These are phyloP conservation scores for Lactifluus pinguis DNA, from an alignment of 768 basidiomycete genomes.

Conservation along the genomic window DNA sequence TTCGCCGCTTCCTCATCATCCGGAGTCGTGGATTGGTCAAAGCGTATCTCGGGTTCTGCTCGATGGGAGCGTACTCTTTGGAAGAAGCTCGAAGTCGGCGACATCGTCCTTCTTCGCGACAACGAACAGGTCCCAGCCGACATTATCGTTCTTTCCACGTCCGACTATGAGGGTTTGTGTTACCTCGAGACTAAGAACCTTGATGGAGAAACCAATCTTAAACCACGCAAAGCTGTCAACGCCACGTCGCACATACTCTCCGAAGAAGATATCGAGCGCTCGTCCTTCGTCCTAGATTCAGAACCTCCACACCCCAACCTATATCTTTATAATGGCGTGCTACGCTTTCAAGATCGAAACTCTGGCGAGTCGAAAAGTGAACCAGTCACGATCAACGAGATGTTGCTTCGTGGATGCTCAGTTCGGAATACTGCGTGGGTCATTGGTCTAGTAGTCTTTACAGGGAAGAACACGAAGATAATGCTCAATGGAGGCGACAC, in stretches of 20 bases:
- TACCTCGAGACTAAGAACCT: conserved; percentile 98
- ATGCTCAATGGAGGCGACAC: conserved; percentile 89
- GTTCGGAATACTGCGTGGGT: conserved; percentile 89
- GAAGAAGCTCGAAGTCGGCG: conserved; percentile 99
- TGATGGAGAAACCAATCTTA: conserved; percentile 96
- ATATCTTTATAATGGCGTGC: conserved; percentile 81
- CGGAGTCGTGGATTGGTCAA: conserved; percentile 78
- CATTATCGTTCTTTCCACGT: conserved; percentile 85
- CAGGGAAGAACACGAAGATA: conserved; percentile 87
- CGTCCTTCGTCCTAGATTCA: conserved; percentile 81
- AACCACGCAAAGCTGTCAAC: conserved; percentile 67
- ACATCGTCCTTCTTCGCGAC: conserved; percentile 81
- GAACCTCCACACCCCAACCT: conserved; percentile 92
- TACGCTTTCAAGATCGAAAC: conserved; percentile 57
- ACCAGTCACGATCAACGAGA: conserved; percentile 81
- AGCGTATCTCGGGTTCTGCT: conserved; percentile 58
- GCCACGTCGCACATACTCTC: conserved; percentile 67
- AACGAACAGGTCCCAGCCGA: conserved; percentile 97
- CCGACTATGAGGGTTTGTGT: conserved; percentile 84
- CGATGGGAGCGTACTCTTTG: conserved; percentile 93
- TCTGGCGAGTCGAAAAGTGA: conserved; percentile 50
- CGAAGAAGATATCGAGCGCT: conserved; percentile 87
- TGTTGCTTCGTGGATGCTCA: conserved; percentile 84
- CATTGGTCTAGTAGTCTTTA: conserved; percentile 89
- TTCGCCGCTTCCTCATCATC: conserved; percentile 18